Evolutionary conservation across 345 rosid species (phyloP).

Genomic region (Cochlearia excelsa): DNA sequence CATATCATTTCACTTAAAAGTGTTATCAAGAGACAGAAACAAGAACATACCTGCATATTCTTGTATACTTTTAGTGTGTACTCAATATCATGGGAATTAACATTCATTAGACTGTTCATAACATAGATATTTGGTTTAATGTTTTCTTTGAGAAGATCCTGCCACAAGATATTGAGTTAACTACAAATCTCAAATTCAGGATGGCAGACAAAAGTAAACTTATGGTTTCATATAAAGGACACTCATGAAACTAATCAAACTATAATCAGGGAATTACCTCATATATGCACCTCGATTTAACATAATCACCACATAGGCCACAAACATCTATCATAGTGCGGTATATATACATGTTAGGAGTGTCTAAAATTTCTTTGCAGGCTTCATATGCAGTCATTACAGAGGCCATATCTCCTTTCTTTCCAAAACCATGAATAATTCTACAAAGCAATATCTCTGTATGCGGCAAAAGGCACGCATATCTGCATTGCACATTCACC

Average conservation of each 20-base stretch:
- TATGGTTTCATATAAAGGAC: slow-evolving; percentile 19
- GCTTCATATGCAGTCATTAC: slow-evolving; percentile 72
- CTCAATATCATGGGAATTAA: slow-evolving; percentile 75
- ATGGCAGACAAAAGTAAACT: slow-evolving; percentile 16
- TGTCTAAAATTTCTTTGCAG: slow-evolving; percentile 45
- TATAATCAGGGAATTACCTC: slow-evolving; percentile 52
- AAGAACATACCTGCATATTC: slow-evolving; percentile 61
- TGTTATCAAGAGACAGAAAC: slow-evolving; percentile 23
- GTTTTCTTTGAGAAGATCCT: slow-evolving; percentile 65
- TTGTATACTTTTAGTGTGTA: slow-evolving; percentile 63
- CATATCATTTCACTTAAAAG: background rate
- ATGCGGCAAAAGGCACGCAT: slow-evolving; percentile 60
- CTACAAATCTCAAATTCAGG: slow-evolving; percentile 1
- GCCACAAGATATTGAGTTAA: slow-evolving; percentile 39
- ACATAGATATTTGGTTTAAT: slow-evolving; percentile 66
- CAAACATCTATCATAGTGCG: slow-evolving; percentile 79
- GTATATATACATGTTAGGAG: slow-evolving; percentile 70
- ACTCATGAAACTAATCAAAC: slow-evolving; percentile 4
- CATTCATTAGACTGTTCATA: slow-evolving; percentile 91
- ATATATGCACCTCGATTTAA: slow-evolving; percentile 73
- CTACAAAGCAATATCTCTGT: slow-evolving; percentile 62
- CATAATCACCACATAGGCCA: slow-evolving; percentile 69
- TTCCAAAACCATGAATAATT: slow-evolving; percentile 70
- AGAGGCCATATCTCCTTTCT: slow-evolving; percentile 64
- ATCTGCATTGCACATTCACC: slow-evolving; percentile 51